These are phyloP conservation scores for Bruguiera hainesii DNA, from an alignment of 441 rosid species.

Conservation along the genomic window DNA sequence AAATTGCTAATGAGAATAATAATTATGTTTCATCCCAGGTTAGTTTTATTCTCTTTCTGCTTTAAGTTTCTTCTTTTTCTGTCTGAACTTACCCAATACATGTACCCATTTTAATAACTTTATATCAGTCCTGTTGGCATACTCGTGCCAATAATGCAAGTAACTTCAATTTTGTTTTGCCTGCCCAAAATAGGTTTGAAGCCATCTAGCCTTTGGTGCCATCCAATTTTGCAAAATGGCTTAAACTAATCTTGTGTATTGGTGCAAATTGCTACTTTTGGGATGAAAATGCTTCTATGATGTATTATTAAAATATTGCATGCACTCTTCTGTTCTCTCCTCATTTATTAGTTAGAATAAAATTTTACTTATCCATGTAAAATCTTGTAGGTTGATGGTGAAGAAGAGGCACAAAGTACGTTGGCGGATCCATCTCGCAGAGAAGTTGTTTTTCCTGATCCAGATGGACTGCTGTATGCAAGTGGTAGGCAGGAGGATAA, in stretches of 20 bases:
- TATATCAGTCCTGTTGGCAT: no score
- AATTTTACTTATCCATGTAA: conserved; percentile 1
- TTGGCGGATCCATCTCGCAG: conserved; percentile 38
- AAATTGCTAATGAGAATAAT: conserved; percentile 30
- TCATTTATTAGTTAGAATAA: neutral
- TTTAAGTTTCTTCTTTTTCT: neutral
- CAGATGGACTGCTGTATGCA: conserved; percentile 12
- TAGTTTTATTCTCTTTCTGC: conserved; percentile 19
- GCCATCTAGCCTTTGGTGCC: no score
- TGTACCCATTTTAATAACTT: no score
- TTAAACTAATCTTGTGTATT: neutral
- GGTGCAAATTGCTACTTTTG: neutral
- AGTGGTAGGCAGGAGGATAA: conserved; percentile 24
- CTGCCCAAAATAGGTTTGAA: no score
- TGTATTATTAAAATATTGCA: neutral
- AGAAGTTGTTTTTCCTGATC: conserved; percentile 30
- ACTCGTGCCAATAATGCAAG: no score
- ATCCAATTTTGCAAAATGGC: neutral
- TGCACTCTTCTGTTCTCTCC: neutral
- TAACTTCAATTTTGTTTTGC: no score
- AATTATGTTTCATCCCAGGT: conserved; percentile 35
- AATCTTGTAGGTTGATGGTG: conserved; percentile 34
- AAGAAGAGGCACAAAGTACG: conserved; percentile 48
- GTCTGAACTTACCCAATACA: neutral
- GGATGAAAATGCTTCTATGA: neutral